Percentiles rank a stretch among this genome's conserved stretches.
phyloP scores from a whole-genome alignment of 1,284 basidiomycete species.

The Phellinidium pouzarii region DNA sequence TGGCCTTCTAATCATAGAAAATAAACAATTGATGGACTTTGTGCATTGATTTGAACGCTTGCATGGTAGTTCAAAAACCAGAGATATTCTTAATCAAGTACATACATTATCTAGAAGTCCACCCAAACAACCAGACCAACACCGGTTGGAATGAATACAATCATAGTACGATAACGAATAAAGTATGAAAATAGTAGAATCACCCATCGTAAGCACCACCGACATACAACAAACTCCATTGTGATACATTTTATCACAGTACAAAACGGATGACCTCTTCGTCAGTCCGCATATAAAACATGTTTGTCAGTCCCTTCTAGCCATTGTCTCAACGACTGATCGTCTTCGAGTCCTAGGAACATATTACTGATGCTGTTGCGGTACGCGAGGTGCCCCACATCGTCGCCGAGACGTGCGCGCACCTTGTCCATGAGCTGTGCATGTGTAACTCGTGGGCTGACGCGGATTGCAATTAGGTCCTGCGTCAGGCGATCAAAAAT shows the following conservation, averaged over 20 bases:
- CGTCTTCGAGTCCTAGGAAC: conserved; percentile 62
- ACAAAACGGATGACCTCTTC: background rate
- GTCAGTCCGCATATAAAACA: conserved; percentile 76
- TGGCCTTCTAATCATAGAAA: no score
- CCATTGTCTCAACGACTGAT: conserved; percentile 74
- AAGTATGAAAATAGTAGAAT: conserved; percentile 12
- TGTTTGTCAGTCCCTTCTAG: conserved; percentile 81
- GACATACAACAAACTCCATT: background rate
- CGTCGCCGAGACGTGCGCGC: conserved; percentile 74
- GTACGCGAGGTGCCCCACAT: conserved; percentile 67
- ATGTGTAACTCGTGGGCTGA: conserved; percentile 88
- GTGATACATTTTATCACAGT: background rate
- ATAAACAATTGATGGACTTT: no score
- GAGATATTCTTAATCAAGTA: background rate
- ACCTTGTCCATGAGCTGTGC: conserved; percentile 88
- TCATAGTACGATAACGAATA: conserved; percentile 16
- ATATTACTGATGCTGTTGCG: conserved; percentile 62
- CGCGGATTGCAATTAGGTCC: conserved; percentile 95
- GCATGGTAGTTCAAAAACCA: background rate
- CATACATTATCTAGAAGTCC: conserved; percentile 3
- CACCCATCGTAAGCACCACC: background rate
- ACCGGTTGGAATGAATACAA: conserved; percentile 2
- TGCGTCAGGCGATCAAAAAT: conserved; percentile 90
- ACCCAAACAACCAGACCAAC: background rate
- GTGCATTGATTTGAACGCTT: background rate